phyloP scores from a whole-genome alignment of 1,139 yeast genomes.

The Blastobotrys buckinghamii region DNA sequence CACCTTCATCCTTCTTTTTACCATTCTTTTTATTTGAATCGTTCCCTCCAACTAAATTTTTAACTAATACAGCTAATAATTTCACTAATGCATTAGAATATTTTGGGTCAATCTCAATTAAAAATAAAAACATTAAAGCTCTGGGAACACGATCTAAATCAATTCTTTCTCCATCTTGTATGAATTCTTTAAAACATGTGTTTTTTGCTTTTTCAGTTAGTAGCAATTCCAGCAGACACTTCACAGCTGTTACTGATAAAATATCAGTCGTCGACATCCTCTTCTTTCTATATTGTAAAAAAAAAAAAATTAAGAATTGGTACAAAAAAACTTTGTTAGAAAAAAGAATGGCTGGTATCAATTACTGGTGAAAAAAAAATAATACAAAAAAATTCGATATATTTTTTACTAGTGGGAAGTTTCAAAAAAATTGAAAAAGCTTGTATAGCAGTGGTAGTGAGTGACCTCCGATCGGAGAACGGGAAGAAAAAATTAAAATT shows the following conservation, averaged over 20 bases:
- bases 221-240: slow-evolving; percentile 1
- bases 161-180: slow-evolving; percentile 1
- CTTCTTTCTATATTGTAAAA: neutral
- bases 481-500: too few species aligned
- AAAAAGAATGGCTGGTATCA: neutral
- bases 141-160: slow-evolving; percentile 4
- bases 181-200: neutral
- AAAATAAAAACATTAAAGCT: slow-evolving; percentile 8
- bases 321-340: neutral
- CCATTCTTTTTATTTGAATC: neutral
- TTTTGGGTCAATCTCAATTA: slow-evolving; percentile 1
- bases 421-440: too few species aligned
- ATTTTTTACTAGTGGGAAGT: too few species aligned
- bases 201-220: neutral
- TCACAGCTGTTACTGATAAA: slow-evolving; percentile 1
- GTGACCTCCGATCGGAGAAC: too few species aligned
- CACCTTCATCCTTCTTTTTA: neutral
- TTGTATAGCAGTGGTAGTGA: too few species aligned
- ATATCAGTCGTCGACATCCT: neutral
- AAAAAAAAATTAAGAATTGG: neutral
- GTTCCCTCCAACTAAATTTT: neutral
- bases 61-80: neutral
- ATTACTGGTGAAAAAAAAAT: too few species aligned
- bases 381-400: too few species aligned
- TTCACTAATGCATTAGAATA: neutral